Base-by-base conservation (phyloP, 2,329 filamentous ascomycete genomes). In the Paradendryphiella salina region DNA sequence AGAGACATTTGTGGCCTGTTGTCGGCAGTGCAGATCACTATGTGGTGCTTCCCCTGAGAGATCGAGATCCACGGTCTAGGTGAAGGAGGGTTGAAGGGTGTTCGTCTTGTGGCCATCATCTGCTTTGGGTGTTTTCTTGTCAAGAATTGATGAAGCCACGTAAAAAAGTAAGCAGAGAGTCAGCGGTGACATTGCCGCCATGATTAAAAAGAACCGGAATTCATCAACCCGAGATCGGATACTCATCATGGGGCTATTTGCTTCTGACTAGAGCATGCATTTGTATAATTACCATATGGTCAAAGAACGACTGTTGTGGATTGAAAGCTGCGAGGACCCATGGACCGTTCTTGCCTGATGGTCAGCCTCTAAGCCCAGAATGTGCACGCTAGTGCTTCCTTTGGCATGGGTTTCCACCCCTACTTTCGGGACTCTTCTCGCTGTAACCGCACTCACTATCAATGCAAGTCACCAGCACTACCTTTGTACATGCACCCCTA, bases 101-200 rank as follows among this genome's bases (percentile, higher is more conserved):
- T 31, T 37, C 32, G 28, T 29, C 33, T 36, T 29, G 33, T 51
- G 36, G 42, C 26, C 13, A 20, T 11, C 26, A 47, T 23, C 35
- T 28, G 20, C 43, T 41, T 31, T 38, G 48, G 32, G 37, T 31
- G 23, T 26, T 26, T 34, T 26, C 26, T 37, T n/a, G 23, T 37
- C 33, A 14, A 31, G 34, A 36, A 26, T 15, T 34, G 32, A 51
- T 32, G 21, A 26, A 46, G 48, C 43, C 5, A 31, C 41, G 43
- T 9, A 47, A 51, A 51, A 51, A 51, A 38, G 11, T 40, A 47
- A 31, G 37, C 23, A 46, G 41, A 38, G 44, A 33, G 48, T 14
- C 41, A 47, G 15, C 36, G 20, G 18, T 36, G 32, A 14, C 29
- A 38, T 14, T 21, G 18, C 15, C 39, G 28, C 28, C 28, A 20